A percentile compares a stretch with the other conserved stretches of the same genome.
Conservation (phyloP, 1,139 yeast species). For the Scheffersomyces parashehatae region DNA sequence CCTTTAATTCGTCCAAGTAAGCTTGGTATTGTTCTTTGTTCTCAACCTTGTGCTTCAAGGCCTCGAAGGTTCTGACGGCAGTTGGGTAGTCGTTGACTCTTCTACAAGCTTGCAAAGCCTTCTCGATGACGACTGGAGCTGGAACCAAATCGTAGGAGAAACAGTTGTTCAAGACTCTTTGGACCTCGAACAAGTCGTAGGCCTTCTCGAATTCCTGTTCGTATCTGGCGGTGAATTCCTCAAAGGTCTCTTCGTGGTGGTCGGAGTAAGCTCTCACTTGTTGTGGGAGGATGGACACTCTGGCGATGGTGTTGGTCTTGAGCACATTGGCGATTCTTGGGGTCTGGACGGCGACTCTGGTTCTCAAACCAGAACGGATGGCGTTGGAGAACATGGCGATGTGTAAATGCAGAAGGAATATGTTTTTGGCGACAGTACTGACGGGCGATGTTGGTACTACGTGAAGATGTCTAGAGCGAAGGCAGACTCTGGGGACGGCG, state of each 20-base stretch:
- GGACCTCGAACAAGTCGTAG: slow-evolving; percentile 96
- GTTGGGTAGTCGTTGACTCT: slow-evolving; percentile 99
- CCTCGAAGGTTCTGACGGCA: slow-evolving; percentile 97
- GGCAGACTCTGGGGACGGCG: too few relatives aligned
- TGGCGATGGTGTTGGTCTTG: slow-evolving; percentile 19
- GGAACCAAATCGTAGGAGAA: slow-evolving; percentile 98
- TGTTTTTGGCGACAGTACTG: too few relatives aligned
- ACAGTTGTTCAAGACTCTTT: slow-evolving; percentile 85
- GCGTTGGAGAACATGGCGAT: slow-evolving; percentile 46
- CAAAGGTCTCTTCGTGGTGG: slow-evolving; percentile 87
- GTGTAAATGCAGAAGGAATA: neutral
- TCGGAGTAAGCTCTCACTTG: slow-evolving; percentile 69
- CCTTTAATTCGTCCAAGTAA: slow-evolving; percentile 92
- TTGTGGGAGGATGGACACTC: slow-evolving; percentile 20
- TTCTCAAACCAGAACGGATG: slow-evolving; percentile 56
- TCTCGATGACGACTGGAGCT: slow-evolving; percentile 93
- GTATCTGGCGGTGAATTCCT: slow-evolving; percentile 90
- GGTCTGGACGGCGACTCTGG: slow-evolving; percentile 31
- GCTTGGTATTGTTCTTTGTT: slow-evolving; percentile 92
- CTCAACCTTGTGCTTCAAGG: slow-evolving; percentile 92
- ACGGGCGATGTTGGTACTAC: too few relatives aligned
- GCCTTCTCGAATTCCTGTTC: slow-evolving; percentile 98
- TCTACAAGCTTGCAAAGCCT: slow-evolving; percentile 97
- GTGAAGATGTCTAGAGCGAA: too few relatives aligned
- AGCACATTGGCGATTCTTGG: slow-evolving; percentile 29